Evolutionary conservation across 1,284 basidiomycete genomes (phyloP), one percentile per base, ranked within the genome.

Genomic region (Cutaneotrichosporon sp.): DNA sequence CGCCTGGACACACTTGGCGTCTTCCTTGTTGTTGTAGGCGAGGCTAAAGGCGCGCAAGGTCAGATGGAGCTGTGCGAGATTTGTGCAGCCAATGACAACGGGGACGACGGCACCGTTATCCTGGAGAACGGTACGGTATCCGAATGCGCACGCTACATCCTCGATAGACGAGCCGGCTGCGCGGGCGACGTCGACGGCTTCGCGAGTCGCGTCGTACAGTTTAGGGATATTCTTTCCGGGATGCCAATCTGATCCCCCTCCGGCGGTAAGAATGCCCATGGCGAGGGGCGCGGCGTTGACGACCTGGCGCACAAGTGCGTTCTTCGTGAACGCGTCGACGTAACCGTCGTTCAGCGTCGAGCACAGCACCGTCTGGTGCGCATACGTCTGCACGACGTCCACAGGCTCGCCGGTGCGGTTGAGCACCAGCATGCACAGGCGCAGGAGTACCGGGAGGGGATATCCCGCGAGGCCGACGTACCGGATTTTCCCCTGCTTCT

Each of bases 331-430:
- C 35, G 81, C 79, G 5, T 80, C 77, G 21, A 81, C 78, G 69
- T 84, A 93, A 1, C 62, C 66, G 4, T 78, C 73, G 7, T 77
- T 64, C 62, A 93, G 79, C 3, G 84, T 80, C 30, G 78, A 73
- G 73, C 90, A 92, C 68, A 90, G 88, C n/a, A 94, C 77, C 30
- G 83, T 87, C 46, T 88, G 81, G 70, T 94, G 89, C n/a, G 84
- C 85, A 75, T 92, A 96, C 12, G 86, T 87, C 56, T 93, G 82
- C 35, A 96, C 60, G 40, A 87, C 80, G 69, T 93, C 91, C 54
- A 94, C 70, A 0, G 62, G 65, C 9, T 83, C 82, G 7, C 83
- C 73, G 9, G 78, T 83, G 65, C 85, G 80, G n/a, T 39, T 39
- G 3, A 62, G 54, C 54, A 90, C 81, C 44, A 97, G 78, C 17